Base-by-base conservation (phyloP, 2,329 filamentous ascomycete genomes). In the Myrmaecium sp. region DNA sequence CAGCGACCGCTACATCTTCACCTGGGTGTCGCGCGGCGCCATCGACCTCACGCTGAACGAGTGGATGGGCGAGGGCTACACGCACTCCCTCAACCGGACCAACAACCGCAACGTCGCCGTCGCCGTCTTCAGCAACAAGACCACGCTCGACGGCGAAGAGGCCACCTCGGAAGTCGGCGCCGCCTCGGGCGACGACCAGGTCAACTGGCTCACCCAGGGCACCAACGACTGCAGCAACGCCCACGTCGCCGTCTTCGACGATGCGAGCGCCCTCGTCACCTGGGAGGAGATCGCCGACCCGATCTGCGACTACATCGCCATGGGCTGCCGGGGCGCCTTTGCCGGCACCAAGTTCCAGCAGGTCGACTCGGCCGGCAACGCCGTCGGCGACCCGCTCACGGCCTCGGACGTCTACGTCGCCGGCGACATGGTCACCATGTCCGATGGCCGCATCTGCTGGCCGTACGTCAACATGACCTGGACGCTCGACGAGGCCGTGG, bases 271-370 rank as follows among this genome's bases (percentile, higher is more conserved):
- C 3, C 51, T 74, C 3, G 53, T 73, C 16, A 62, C 63, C 9
- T 73, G 66, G 66, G 69, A 74, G 46, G 64, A 71, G 46, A 67
- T 71, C 30, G 59, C 58, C 14, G 42, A 57, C 36, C 67, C 69
- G 2, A 43, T 46, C 21, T 74, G 68, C 43, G 54, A 64, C 29
- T 60, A 59, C 32, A 54, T 68, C 19, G 66, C 66, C 17, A 67
- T 73, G 58, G 64, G 66, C 14, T 73, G 69, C 51, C 49, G 52
- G 21, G 69, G 69, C n/a, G 48, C 52, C 4, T 73, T 67, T 42
- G 55, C 62, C 3, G 69, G 69, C 6, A 62, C 68, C 5, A 63
- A 58, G 44, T 73, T 66, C 55, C 68, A 73, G 49, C 51, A 66
- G 27, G 61, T 73, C 14, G 54, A 58, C 38, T 55, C 46, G 28